phyloP scores from a whole-genome alignment of 108 stramenopile genomes.

The Skeletonema costatum region DNA sequence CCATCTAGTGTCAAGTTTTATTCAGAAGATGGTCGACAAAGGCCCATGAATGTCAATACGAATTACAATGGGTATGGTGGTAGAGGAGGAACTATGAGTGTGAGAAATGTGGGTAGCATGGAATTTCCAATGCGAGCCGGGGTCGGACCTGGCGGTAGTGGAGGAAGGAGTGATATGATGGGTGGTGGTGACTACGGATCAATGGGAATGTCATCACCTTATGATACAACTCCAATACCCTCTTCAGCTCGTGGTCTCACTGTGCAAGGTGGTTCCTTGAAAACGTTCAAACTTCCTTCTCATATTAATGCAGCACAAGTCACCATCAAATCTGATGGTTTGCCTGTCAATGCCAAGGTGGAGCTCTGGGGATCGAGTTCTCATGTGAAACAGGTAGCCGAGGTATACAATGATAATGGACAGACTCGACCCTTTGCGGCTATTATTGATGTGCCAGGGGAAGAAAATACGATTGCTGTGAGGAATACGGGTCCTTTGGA shows the following conservation, averaged over 20 bases:
- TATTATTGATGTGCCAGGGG: slow-evolving; percentile 6
- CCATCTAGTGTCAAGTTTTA: slow-evolving; percentile 10
- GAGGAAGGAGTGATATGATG: neutral
- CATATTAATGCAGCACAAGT: neutral
- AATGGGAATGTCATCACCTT: neutral
- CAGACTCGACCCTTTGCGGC: slow-evolving; percentile 1
- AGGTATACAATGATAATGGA: neutral
- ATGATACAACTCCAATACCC: neutral
- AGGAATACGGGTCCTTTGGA: slow-evolving; percentile 26
- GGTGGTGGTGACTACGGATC: neutral
- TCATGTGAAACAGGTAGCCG: neutral
- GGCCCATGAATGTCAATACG: neutral
- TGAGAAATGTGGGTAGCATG: neutral
- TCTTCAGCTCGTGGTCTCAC: neutral
- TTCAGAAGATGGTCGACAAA: slow-evolving; percentile 19
- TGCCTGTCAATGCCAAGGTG: neutral
- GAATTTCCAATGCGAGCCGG: neutral
- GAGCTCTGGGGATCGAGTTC: neutral
- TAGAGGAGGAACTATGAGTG: slow-evolving; percentile 1
- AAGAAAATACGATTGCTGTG: slow-evolving; percentile 8
- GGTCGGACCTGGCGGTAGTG: neutral
- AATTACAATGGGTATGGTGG: neutral
- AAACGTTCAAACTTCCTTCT: neutral
- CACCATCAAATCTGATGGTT: neutral
- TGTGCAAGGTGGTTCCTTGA: neutral